Conservation (phyloP, 768 basidiomycete genomes). For the Podaxis carcinomalis region DNA sequence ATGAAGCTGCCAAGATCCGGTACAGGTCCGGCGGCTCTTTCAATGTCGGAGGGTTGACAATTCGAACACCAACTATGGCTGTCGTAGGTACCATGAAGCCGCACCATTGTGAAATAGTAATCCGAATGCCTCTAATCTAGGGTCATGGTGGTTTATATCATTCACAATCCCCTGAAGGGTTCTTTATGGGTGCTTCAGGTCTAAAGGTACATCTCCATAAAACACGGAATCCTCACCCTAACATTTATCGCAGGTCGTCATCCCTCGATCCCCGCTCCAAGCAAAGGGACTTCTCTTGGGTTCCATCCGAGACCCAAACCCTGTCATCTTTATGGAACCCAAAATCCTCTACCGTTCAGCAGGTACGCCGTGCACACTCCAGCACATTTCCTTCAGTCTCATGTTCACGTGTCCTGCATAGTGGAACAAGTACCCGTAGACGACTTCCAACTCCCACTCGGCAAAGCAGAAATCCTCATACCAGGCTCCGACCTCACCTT, state of each 20-base stretch:
- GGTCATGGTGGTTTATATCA: constrained; percentile 91
- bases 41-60: constrained; percentile 78
- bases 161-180: constrained; percentile 93
- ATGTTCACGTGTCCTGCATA: constrained; percentile 19
- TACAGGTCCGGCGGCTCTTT: constrained; percentile 86
- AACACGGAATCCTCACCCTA: background rate
- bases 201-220: constrained; percentile 55
- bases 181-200: constrained; percentile 87
- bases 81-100: constrained; percentile 49
- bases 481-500: constrained; percentile 84
- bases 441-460: constrained; percentile 82
- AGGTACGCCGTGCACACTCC: constrained; percentile 30
- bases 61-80: constrained; percentile 85
- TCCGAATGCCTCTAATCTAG: constrained; percentile 19
- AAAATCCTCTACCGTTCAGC: constrained; percentile 91
- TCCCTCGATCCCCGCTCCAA: constrained; percentile 91
- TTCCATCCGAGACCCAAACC: constrained; percentile 89
- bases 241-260: constrained; percentile 55
- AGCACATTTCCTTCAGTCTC: constrained; percentile 1
- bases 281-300: constrained; percentile 89
- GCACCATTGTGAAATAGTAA: background rate
- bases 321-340: constrained; percentile 94
- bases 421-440: constrained; percentile 92
- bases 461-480: constrained; percentile 71
- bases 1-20: constrained; percentile 91